phyloP scores from a whole-genome alignment of 306 rosid species.

The Astragalus glycyphyllos region DNA sequence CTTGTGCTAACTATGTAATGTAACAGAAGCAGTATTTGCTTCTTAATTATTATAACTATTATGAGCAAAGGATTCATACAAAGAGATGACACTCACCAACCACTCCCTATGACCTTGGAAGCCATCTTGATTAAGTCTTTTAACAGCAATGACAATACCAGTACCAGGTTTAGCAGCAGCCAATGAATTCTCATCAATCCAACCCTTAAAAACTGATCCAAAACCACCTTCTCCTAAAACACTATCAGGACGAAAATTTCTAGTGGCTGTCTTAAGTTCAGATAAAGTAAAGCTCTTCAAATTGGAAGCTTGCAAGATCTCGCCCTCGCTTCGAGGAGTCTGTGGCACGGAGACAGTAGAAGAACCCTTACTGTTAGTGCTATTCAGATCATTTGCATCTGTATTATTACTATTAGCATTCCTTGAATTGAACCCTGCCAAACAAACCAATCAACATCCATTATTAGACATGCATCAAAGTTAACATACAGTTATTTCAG shows the following conservation, averaged over 20 bases:
- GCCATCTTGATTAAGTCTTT: constrained; percentile 67
- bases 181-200: constrained; percentile 65
- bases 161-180: constrained; percentile 67
- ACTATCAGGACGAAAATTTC: constrained; percentile 69
- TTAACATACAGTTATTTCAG: no score
- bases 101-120: constrained; percentile 70
- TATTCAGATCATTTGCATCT: constrained; percentile 46
- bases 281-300: constrained; percentile 59
- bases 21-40: neutral
- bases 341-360: constrained; percentile 53
- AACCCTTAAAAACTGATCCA: constrained; percentile 75
- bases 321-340: constrained; percentile 68
- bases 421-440: constrained; percentile 58
- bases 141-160: constrained; percentile 68
- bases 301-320: constrained; percentile 65
- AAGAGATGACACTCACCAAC: constrained; percentile 62
- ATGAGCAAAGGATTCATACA: constrained; percentile 1
- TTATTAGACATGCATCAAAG: no score
- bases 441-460: constrained; percentile 8
- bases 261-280: constrained; percentile 71
- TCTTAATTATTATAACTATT: neutral
- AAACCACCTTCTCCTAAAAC: constrained; percentile 75
- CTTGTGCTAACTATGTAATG: neutral
- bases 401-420: constrained; percentile 30
- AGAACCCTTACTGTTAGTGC: constrained; percentile 49